Conservation (phyloP, 169 alveolate genomes). For the Cryptosporidium baileyi region DNA sequence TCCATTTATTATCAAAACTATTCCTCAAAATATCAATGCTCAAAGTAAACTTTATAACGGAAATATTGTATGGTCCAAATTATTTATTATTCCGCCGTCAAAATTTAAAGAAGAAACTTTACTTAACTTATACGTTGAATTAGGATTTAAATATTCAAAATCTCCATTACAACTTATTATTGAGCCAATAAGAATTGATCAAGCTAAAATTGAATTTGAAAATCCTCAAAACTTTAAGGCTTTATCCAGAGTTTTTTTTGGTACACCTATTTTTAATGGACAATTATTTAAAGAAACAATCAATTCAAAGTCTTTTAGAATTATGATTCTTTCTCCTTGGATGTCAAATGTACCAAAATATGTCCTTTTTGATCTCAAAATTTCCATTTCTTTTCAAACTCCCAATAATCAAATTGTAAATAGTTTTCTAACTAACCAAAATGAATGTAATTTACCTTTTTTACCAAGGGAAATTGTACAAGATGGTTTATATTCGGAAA, state of each 20-base stretch:
- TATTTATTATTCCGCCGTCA: constrained; percentile 17
- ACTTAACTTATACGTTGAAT: constrained; percentile 13
- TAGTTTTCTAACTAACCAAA: background rate
- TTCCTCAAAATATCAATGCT: background rate
- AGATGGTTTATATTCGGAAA: constrained; percentile 7
- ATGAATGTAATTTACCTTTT: constrained; percentile 1
- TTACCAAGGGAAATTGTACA: constrained; percentile 15
- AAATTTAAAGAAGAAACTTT: constrained; percentile 15
- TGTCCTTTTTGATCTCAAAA: constrained; percentile 29
- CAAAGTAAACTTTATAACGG: constrained; percentile 10
- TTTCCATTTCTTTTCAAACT: constrained; percentile 26
- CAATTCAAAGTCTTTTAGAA: constrained; percentile 27
- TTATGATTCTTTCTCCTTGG: constrained; percentile 25
- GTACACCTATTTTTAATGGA: constrained; percentile 53
- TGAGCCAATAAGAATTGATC: constrained; percentile 29
- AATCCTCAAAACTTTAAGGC: background rate
- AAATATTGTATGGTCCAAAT: constrained; percentile 42
- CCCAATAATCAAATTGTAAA: background rate
- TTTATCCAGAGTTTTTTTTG: constrained; percentile 23
- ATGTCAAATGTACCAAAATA: constrained; percentile 14
- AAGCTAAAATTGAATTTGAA: background rate
- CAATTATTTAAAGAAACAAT: constrained; percentile 59
- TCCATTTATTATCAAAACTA: constrained; percentile 25
- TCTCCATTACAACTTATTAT: constrained; percentile 22
- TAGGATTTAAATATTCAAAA: constrained; percentile 26